Percentiles rank a stretch among this genome's conserved stretches.
Conservation (phyloP, 257 asterid species). For the Catharanthus roseus region DNA sequence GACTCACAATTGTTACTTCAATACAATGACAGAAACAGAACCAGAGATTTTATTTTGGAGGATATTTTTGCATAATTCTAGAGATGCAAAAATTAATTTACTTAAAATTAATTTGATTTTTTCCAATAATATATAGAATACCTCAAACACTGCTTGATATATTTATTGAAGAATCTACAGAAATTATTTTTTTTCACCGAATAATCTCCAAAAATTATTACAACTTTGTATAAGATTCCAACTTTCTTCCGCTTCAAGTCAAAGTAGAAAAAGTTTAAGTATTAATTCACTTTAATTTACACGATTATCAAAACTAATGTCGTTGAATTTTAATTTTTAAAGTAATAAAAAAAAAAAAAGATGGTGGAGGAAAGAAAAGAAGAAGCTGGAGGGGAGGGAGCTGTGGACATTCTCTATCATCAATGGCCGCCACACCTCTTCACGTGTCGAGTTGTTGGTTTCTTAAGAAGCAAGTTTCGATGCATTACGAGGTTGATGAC, state of each 20-base stretch:
- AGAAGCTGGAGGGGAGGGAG: no score
- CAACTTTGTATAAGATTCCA: background rate
- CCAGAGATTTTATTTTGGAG: no score
- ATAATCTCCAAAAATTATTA: background rate
- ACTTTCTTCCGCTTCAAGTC: conserved; percentile 1
- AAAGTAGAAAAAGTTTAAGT: background rate
- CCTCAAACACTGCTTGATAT: background rate
- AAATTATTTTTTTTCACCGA: background rate
- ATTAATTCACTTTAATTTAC: background rate
- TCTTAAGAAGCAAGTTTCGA: conserved; percentile 12
- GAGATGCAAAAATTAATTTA: no score
- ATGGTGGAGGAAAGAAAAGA: background rate
- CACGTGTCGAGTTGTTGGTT: conserved; percentile 8
- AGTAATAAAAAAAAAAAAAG: background rate
- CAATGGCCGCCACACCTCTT: background rate
- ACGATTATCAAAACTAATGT: background rate
- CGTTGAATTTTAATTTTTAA: background rate
- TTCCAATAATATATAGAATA: background rate
- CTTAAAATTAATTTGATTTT: no score
- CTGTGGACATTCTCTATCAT: conserved; percentile 8
- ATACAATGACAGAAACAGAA: no score
- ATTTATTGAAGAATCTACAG: background rate
- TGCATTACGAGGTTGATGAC: conserved; percentile 16
- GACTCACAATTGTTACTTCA: no score
- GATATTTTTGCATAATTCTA: no score